Base-by-base conservation (phyloP, 2,329 filamentous ascomycete genomes). In the Ophiosphaerella herpotricha region DNA sequence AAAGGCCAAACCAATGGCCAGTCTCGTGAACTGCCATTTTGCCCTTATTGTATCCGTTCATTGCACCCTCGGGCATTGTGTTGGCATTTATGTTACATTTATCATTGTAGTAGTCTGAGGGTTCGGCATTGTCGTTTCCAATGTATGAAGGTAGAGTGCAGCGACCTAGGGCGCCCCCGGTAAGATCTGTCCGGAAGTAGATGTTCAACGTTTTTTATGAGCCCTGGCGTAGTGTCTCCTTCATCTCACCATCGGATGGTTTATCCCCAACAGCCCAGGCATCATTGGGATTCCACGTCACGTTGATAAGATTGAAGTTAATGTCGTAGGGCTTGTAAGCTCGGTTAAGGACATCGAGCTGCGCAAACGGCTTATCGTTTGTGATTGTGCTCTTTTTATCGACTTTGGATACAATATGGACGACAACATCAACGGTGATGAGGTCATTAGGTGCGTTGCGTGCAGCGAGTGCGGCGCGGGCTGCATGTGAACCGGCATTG, bases 121-220 rank as follows among this genome's bases (percentile, higher is more conserved):
- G 63, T 57, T 76, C 58, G 6, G 61, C 68, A 24, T 68, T 62
- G 40, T 74, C 75, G 50, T 76, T 66, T 13, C 66, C 74, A 8
- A 79, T 64, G 46, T 69, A 60, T 6, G 68, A 66, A 4, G 75
- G 75, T 16, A 84, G 69, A 0, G 79, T 82, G 71, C 82, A 85
- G 44, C 80, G 80, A 2, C 82, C 82, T 2, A 85, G 74, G 4
- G 84, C 68, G 42, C 66, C 67, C 45, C 73, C 72, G 5, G 62
- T 49, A 23, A 85, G 74, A 48, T 84, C 75, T 29, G 79, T 80
- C 66, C 84, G 80, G 72, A 84, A 85, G 72, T 84, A 85, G 51
- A 85, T 72, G 66, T 85, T 85, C 32, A 85, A 74, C 1, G 78
- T 77, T 34, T 61, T 54, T 68, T 85, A 85, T 34, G 66, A 78